A percentile compares a stretch with the other conserved stretches of the same genome.
Evolutionary conservation across 306 rosid species (phyloP).

Genomic region (Canavalia gladiata): DNA sequence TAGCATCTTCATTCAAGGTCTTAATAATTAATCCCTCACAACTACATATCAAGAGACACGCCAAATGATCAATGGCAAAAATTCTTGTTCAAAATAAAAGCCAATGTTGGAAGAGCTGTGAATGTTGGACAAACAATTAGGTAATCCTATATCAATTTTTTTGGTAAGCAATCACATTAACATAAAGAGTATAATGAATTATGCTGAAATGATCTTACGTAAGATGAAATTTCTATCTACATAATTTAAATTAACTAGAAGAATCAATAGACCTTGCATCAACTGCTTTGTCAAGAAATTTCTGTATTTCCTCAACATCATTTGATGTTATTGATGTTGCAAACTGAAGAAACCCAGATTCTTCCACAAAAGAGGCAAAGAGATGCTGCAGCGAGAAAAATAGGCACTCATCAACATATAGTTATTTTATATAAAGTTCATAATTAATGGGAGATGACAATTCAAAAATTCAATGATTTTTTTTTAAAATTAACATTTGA

Average conservation of each 20-base stretch:
- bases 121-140: constrained; percentile 28
- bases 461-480: constrained; percentile 20
- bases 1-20: constrained; percentile 83
- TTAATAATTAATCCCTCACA: constrained; percentile 93
- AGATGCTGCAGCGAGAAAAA: constrained; percentile 70
- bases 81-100: constrained; percentile 10
- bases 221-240: background rate
- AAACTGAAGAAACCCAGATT: constrained; percentile 81
- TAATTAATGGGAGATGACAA: background rate
- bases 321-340: constrained; percentile 90
- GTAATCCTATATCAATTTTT: background rate
- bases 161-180: constrained; percentile 21
- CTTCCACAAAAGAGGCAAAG: constrained; percentile 81
- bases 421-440: constrained; percentile 7
- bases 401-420: constrained; percentile 35
- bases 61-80: constrained; percentile 31
- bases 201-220: background rate
- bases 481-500: constrained; percentile 15
- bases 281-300: constrained; percentile 82
- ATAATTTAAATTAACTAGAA: constrained; percentile 37
- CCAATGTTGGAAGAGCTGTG: constrained; percentile 22
- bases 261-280: constrained; percentile 64
- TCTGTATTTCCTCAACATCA: constrained; percentile 93
- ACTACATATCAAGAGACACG: constrained; percentile 60
- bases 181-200: constrained; percentile 18